Evolutionary conservation across 495 filamentous ascomycete genomes (phyloP).

Genomic region (Hypoxylon trugodes): DNA sequence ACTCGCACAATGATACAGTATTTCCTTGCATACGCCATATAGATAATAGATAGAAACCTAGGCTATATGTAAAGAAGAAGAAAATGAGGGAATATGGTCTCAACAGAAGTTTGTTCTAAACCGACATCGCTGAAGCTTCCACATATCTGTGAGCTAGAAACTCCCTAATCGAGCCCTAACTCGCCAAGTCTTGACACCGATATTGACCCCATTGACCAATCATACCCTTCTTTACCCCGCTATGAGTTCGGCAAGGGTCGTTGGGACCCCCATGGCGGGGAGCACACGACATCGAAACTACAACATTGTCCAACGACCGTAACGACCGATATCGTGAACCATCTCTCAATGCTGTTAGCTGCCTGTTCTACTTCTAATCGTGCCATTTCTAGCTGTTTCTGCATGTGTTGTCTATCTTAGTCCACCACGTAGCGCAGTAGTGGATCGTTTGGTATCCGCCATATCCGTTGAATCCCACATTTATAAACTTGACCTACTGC

Average conservation of each 20-base stretch:
- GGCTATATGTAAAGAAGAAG: not conserved
- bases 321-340: conserved; percentile 37
- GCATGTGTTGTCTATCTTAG: conserved; percentile 28
- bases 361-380: conserved; percentile 17
- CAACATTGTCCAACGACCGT: conserved; percentile 20
- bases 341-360: conserved; percentile 7
- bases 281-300: conserved; percentile 26
- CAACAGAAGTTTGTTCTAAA: not conserved
- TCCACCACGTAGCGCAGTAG: conserved; percentile 25
- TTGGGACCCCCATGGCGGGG: conserved; percentile 14
- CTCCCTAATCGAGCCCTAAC: conserved; percentile 16
- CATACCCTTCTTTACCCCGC: conserved; percentile 33
- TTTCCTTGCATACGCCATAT: no score
- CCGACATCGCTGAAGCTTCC: conserved; percentile 30
- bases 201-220: conserved; percentile 27
- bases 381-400: conserved; percentile 30
- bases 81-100: not conserved
- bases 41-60: no score
- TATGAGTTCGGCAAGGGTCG: not conserved
- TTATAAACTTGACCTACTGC: conserved; percentile 16
- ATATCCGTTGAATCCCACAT: conserved; percentile 27
- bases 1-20: no score
- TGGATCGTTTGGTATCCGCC: conserved; percentile 21
- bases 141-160: not conserved
- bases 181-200: conserved; percentile 24